Evolutionary conservation across 2,329 filamentous ascomycete genomes (phyloP), one percentile per base, ranked within the genome.

Genomic region (Paraphaeosphaeria sporulosa): DNA sequence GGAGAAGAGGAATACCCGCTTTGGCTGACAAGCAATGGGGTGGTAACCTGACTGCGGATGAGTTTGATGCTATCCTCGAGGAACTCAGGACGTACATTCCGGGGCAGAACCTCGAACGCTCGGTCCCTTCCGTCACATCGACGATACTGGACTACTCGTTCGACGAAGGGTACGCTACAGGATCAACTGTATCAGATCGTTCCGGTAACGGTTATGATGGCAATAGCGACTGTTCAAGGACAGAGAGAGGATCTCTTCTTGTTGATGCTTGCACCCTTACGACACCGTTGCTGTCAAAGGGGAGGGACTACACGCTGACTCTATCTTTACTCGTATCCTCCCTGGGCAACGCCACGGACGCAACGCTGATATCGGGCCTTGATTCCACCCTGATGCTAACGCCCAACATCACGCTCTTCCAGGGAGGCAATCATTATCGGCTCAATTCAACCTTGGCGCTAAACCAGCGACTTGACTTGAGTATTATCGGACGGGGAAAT

Each of bases 221-320:
- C 4, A 64, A 62, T 8, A 80, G 76, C 3, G 74, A 70, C 60
- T 86, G 82, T 57, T 32, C 52, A 64, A 55, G 61, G 1, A 55
- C 76, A 27, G 64, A 64, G 0, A 63, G 67, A 0, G 71, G 74
- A 4, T 58, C 83, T 3, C 43, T 63, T 1, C 64, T 84, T 21
- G 67, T 70, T 4, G 60, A 73, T 0, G 61, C 71, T 0, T 86
- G 85, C 65, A 71, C 72, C 3, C 58, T 86, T 1, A 71, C 60
- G 1, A 86, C 84, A 0, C 84, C 84, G 0, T 69, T 85, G 9
- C 71, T 72, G 0, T 84, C 82, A 36, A 88, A 88, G 68, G 86
- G 86, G 2, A 78, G 84, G 59, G 79, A 87, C 66, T 88, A 88
- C 70, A 86, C 82, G 0, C 78, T 88, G 1, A 78, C 81, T 0